Evolutionary conservation across 2,329 filamentous ascomycete genomes (phyloP), one percentile per base, ranked within the genome.

Genomic region (Sporothrix globosa): DNA sequence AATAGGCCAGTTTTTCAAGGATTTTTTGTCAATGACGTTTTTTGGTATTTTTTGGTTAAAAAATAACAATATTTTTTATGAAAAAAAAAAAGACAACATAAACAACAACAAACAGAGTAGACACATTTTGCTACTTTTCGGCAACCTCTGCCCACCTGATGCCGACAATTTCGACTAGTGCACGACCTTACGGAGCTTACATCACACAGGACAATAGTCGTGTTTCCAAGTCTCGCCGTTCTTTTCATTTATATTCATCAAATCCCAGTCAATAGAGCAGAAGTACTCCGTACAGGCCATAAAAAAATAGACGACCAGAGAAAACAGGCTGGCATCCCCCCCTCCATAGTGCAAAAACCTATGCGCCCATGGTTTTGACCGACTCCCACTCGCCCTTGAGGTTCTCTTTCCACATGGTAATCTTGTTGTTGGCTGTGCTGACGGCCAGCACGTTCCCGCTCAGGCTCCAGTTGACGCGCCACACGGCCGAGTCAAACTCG

Each of bases 361-460:
- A 74, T 61, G 67, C 50, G 3, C 73, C 95, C 79, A 99, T 94
- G 72, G 92, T 93, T 87, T 97, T 97, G 75, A 98, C 92, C 77
- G 92, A 92, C 82, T 98, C 94, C 96, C 96, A 99, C 78, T 97
- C 92, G 69, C 96, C 96, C 79, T 91, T 92, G 76, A 99, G 84
- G 79, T 97, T 97, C 87, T 99, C 96, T 87, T 98, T 99, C 95
- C 95, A 99, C 80, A 99, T 82, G 69, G 91, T 96, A 70, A 99
- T 94, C 83, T 96, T 94, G 85, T 99, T 99, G 82, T 99, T 95
- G 34, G 91, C 92, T 52, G 93, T 93, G 78, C 92, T 96, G 73
- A 97, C 93, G 11, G 96, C 96, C 76, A 99, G 85, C 24, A 98
- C 94, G 79, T 99, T 99, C 68, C 96, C 96, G 80, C 93, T 97